Conservation (phyloP, 2,329 filamentous ascomycete species). For the Aspergillus terreus region DNA sequence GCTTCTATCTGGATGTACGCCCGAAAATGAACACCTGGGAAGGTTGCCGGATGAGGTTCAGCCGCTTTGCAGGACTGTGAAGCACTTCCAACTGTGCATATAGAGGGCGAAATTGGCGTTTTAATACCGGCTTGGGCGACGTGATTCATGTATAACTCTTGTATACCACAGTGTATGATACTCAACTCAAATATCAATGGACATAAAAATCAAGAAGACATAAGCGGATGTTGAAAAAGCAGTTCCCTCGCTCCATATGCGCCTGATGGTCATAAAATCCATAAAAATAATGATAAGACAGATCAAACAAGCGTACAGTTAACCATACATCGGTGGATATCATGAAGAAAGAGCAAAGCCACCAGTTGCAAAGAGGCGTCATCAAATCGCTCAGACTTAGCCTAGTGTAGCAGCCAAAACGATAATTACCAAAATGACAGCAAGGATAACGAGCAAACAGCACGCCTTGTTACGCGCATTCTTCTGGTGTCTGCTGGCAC, state of each 20-base stretch:
- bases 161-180: conserved; percentile 37
- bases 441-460: conserved; percentile 82
- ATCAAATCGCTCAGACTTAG: conserved; percentile 32
- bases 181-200: conserved; percentile 15
- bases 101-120: conserved; percentile 26
- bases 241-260: conserved; percentile 24
- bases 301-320: conserved; percentile 18
- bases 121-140: conserved; percentile 16
- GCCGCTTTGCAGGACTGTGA: conserved; percentile 45
- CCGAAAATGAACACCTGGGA: conserved; percentile 63
- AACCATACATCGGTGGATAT: conserved; percentile 32
- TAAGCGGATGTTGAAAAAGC: conserved; percentile 13
- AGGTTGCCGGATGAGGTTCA: conserved; percentile 56
- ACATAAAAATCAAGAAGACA: conserved; percentile 9
- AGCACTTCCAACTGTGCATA: conserved; percentile 14
- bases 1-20: conserved; percentile 63
- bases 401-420: conserved; percentile 74
- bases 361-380: conserved; percentile 17
- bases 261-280: conserved; percentile 9
- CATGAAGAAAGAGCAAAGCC: conserved; percentile 20
- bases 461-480: conserved; percentile 92
- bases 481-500: conserved; percentile 89
- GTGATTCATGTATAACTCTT: conserved; percentile 29
- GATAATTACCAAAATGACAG: conserved; percentile 84
- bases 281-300: neutral